Conservation (phyloP, 768 basidiomycete species). For the Leccinellum luteum region DNA sequence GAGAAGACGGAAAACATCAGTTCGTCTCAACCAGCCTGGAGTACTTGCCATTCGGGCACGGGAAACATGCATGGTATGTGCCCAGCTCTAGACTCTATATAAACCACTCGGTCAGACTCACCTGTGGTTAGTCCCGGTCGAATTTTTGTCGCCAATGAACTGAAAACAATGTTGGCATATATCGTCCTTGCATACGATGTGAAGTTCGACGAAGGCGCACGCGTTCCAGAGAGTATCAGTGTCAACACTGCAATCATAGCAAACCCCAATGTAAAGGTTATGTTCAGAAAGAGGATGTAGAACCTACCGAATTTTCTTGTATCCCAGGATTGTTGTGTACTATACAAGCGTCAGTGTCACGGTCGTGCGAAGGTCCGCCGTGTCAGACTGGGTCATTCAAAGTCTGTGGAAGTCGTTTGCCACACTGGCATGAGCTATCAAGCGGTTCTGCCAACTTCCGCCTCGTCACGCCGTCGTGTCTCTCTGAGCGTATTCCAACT, state of each 20-base stretch:
- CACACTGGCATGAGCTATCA: too few species aligned
- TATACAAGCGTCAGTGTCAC: too few species aligned
- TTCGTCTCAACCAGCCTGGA: background rate
- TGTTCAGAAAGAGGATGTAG: background rate
- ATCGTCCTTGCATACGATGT: conserved; percentile 29
- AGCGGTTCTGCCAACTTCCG: too few species aligned
- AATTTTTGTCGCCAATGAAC: conserved; percentile 40
- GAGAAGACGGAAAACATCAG: conserved; percentile 26
- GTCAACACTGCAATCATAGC: background rate
- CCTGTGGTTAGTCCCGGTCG: conserved; percentile 18
- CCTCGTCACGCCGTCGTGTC: too few species aligned
- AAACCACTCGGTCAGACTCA: background rate
- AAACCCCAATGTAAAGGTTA: background rate
- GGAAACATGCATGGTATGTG: background rate
- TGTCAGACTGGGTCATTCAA: too few species aligned
- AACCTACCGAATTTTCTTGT: background rate
- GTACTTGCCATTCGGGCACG: background rate
- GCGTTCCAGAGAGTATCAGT: background rate
- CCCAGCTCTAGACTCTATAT: conserved; percentile 5
- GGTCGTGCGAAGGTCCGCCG: too few species aligned
- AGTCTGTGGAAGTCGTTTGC: too few species aligned
- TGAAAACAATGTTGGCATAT: conserved; percentile 39
- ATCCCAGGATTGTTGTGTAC: too few species aligned
- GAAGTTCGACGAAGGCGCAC: background rate
- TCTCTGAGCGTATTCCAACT: too few species aligned